These are phyloP conservation scores for Thermothelomyces thermophilus DNA, from an alignment of 2,329 filamentous ascomycete genomes.

Conservation along the genomic window DNA sequence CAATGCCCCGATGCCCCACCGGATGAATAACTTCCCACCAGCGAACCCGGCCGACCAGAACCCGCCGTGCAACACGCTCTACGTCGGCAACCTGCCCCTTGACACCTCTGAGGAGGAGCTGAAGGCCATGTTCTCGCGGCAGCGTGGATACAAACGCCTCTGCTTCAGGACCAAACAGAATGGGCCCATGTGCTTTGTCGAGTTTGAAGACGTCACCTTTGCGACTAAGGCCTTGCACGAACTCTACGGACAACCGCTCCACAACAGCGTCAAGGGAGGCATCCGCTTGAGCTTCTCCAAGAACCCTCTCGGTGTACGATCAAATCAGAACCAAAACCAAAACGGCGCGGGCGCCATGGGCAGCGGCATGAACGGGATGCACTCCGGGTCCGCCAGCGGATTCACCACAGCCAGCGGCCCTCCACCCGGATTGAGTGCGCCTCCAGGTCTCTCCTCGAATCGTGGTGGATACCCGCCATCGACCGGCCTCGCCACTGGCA, in stretches of 20 bases:
- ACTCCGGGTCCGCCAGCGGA: slow-evolving; percentile 46
- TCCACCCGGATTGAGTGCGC: slow-evolving; percentile 71
- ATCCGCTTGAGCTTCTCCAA: slow-evolving; percentile 96
- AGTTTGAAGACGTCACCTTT: slow-evolving; percentile 89
- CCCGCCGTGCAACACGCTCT: slow-evolving; percentile 94
- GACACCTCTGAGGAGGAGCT: slow-evolving; percentile 94
- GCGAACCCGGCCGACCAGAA: slow-evolving; percentile 95
- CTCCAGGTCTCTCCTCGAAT: slow-evolving; percentile 56
- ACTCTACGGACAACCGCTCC: slow-evolving; percentile 77
- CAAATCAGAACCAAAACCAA: slow-evolving; percentile 55
- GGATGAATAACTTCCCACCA: slow-evolving; percentile 66
- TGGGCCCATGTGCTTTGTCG: slow-evolving; percentile 97
- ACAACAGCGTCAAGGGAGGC: slow-evolving; percentile 89
- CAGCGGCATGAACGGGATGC: slow-evolving; percentile 53
- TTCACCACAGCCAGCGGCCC: slow-evolving; percentile 68
- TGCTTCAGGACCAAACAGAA: slow-evolving; percentile 94
- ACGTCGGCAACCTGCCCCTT: slow-evolving; percentile 91
- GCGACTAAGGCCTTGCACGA: slow-evolving; percentile 88
- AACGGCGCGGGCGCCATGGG: slow-evolving; percentile 37
- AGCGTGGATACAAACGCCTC: slow-evolving; percentile 89
- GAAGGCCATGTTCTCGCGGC: slow-evolving; percentile 86
- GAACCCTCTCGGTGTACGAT: slow-evolving; percentile 88
- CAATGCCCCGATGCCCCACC: slow-evolving; percentile 42
- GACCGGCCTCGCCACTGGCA: slow-evolving; percentile 12
- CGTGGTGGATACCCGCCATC: slow-evolving; percentile 22